Evolutionary conservation across 805 yeast genomes (phyloP).

Genomic region (Brettanomyces anomalus): DNA sequence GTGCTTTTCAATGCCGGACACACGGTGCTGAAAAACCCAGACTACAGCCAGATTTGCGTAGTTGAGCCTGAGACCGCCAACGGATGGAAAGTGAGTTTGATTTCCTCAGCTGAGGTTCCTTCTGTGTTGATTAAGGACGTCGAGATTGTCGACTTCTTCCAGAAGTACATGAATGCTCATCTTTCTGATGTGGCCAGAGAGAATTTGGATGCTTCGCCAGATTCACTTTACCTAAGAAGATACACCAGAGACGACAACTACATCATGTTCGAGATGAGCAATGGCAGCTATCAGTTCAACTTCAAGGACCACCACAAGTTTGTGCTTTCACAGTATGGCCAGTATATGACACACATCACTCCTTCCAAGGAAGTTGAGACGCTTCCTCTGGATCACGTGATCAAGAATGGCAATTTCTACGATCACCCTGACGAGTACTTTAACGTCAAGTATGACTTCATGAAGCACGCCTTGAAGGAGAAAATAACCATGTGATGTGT

Average conservation of each 20-base stretch:
- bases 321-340: conserved; percentile 69
- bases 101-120: conserved; percentile 35
- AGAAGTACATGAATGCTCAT: conserved; percentile 86
- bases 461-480: conserved; percentile 57
- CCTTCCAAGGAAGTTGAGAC: conserved; percentile 68
- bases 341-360: conserved; percentile 71
- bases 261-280: conserved; percentile 88
- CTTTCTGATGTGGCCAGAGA: conserved; percentile 64
- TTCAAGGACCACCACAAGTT: conserved; percentile 92
- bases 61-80: conserved; percentile 38
- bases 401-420: conserved; percentile 33
- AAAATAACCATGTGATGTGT: conserved; percentile 14
- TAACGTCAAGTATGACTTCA: conserved; percentile 42
- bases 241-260: conserved; percentile 71
- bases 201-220: conserved; percentile 35
- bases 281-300: conserved; percentile 89
- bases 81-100: conserved; percentile 49
- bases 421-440: conserved; percentile 37
- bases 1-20: conserved; percentile 81
- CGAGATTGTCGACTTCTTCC: conserved; percentile 80
- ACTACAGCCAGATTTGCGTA: conserved; percentile 58
- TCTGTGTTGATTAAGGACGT: conserved; percentile 53
- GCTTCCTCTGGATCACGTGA: conserved; percentile 40
- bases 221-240: conserved; percentile 70
- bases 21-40: conserved; percentile 64